Conservation (phyloP, 139 green algal species). For the Yamagishiella unicocca region DNA sequence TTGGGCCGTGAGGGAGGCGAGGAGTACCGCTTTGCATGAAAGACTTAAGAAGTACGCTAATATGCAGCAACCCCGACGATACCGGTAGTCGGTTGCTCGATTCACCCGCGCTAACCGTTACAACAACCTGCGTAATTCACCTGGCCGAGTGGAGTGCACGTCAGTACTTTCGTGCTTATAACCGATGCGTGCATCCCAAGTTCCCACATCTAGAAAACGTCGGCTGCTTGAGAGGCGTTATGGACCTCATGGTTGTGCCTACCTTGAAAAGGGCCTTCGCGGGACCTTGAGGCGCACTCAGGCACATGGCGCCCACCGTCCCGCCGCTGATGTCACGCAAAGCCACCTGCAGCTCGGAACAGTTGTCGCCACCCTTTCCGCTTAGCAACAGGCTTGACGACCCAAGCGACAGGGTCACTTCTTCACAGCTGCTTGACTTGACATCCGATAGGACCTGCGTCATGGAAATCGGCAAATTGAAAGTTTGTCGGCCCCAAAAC, state of each 20-base stretch:
- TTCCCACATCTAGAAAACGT: too few species aligned
- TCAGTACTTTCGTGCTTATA: too few species aligned
- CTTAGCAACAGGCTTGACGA: background rate
- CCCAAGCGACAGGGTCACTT: background rate
- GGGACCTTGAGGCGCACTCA: background rate
- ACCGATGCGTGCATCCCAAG: too few species aligned
- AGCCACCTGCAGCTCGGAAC: slow-evolving; percentile 15
- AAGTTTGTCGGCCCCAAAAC: background rate
- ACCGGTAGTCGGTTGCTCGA: too few species aligned
- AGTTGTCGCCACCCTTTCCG: slow-evolving; percentile 25
- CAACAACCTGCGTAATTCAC: too few species aligned
- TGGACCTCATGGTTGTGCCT: background rate
- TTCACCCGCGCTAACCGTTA: too few species aligned
- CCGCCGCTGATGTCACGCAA: background rate
- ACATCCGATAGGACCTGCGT: slow-evolving; percentile 17
- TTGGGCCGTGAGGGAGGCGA: too few species aligned
- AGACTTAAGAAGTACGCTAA: too few species aligned
- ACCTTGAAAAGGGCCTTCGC: background rate
- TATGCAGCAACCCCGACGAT: too few species aligned
- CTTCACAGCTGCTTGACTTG: slow-evolving; percentile 21
- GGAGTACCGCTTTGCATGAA: too few species aligned
- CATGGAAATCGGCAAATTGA: background rate
- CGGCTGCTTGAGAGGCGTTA: too few species aligned
- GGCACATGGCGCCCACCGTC: background rate
- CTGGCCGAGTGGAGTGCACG: too few species aligned